Percentiles rank a stretch among this genome's conserved stretches.
These are phyloP conservation scores for Cystofilobasidium macerans DNA, from an alignment of 768 basidiomycete genomes.

Conservation along the genomic window DNA sequence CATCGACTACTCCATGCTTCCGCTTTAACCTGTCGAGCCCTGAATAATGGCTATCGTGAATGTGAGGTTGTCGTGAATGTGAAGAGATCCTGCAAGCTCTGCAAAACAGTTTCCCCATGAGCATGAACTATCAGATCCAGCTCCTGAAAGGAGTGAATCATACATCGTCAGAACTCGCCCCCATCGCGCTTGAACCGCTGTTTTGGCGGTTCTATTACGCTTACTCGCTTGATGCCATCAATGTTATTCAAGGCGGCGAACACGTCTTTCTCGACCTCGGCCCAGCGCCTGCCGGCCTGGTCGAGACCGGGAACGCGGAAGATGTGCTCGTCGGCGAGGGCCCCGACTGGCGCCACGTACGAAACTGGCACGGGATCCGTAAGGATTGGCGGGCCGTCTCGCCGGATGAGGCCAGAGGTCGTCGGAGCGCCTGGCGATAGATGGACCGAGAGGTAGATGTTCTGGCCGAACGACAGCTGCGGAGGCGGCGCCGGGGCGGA, in stretches of 20 bases:
- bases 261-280: not conserved
- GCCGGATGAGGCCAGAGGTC: not conserved
- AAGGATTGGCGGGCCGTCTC: not conserved
- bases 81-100: no score
- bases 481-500: not conserved
- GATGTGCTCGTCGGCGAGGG: constrained; percentile 13
- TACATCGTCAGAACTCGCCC: constrained; percentile 9
- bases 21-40: no score
- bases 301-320: not conserved
- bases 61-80: no score
- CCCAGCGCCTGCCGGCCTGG: not conserved
- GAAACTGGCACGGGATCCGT: not conserved
- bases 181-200: constrained; percentile 1
- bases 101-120: no score
- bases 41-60: no score
- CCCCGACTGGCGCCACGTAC: constrained; percentile 13
- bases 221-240: not conserved
- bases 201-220: constrained; percentile 3
- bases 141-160: no score
- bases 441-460: not conserved
- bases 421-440: not conserved
- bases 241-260: not conserved
- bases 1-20: no score
- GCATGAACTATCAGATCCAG: no score
- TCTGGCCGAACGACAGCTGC: not conserved